Percentiles rank a stretch among this genome's conserved stretches.
These are phyloP conservation scores for Candida sanyaensis DNA, from an alignment of 1,139 yeast genomes.

Conservation along the genomic window DNA sequence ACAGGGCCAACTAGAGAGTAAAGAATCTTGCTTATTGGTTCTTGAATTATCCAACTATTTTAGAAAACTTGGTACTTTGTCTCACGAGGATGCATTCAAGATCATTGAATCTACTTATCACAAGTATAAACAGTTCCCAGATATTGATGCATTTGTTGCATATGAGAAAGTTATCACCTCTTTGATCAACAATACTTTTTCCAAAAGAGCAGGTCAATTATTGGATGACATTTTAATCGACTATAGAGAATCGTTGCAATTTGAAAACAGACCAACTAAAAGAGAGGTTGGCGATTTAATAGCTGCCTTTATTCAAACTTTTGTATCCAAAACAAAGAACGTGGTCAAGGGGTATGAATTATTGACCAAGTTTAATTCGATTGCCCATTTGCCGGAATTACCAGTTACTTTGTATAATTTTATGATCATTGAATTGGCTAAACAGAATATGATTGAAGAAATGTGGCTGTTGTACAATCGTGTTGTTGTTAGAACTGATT, in stretches of 20 bases:
- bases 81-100: slow-evolving; percentile 22
- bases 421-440: slow-evolving; percentile 28
- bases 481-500: slow-evolving; percentile 42
- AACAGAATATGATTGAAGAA: slow-evolving; percentile 15
- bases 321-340: slow-evolving; percentile 20
- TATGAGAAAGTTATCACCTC: slow-evolving; percentile 55
- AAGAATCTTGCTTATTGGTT: slow-evolving; percentile 6
- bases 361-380: slow-evolving; percentile 29
- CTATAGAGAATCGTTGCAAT: slow-evolving; percentile 23
- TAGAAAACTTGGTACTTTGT: slow-evolving; percentile 18
- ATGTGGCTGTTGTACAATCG: slow-evolving; percentile 40
- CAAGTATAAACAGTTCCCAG: slow-evolving; percentile 20
- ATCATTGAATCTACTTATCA: slow-evolving; percentile 30
- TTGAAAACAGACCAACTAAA: slow-evolving; percentile 21
- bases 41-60: slow-evolving; percentile 27
- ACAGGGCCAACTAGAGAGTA: slow-evolving; percentile 1
- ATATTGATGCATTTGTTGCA: slow-evolving; percentile 42
- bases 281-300: slow-evolving; percentile 29
- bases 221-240: slow-evolving; percentile 48
- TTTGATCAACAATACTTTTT: slow-evolving; percentile 50
- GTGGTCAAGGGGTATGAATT: slow-evolving; percentile 28
- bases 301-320: slow-evolving; percentile 32
- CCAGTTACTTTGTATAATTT: slow-evolving; percentile 32
- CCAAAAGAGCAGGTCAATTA: slow-evolving; percentile 53
- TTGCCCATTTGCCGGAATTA: slow-evolving; percentile 42